Percentiles rank a stretch among this genome's conserved stretches.
phyloP scores from a whole-genome alignment of 345 rosid species.

The Citrus unshiu region DNA sequence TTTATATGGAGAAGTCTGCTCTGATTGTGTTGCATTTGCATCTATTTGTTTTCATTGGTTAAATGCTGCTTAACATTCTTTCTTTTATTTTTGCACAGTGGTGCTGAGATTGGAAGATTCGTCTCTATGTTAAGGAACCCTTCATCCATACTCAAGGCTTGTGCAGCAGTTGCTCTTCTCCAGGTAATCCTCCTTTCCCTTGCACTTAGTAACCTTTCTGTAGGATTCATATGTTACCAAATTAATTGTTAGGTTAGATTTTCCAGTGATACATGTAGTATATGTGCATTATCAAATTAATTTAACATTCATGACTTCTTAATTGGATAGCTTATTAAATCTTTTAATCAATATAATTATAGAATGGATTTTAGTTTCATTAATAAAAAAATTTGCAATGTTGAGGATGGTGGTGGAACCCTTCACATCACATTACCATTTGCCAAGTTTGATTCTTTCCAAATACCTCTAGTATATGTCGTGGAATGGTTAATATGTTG shows the following conservation, averaged over 20 bases:
- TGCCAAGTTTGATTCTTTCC: neutral
- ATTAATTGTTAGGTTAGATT: neutral
- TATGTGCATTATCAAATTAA: neutral
- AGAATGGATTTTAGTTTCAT: neutral
- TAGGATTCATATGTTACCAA: neutral
- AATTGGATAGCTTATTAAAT: neutral
- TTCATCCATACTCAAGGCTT: conserved; percentile 25
- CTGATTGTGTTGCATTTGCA: neutral
- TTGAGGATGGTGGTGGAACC: neutral
- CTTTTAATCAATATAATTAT: neutral
- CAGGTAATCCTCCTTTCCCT: conserved; percentile 25
- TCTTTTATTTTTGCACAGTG: conserved; percentile 13
- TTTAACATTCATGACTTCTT: neutral
- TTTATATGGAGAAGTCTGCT: neutral
- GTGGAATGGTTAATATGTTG: neutral
- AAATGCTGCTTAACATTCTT: neutral
- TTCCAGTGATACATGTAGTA: neutral
- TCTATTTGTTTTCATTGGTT: neutral
- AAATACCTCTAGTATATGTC: neutral
- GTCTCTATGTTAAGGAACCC: conserved; percentile 40
- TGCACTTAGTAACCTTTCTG: neutral
- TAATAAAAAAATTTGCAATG: neutral
- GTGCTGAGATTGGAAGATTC: conserved; percentile 38
- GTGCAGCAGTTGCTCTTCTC: conserved; percentile 44
- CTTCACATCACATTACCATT: neutral